Conservation (phyloP, 2,329 filamentous ascomycete genomes). For the Fulvia fulva region DNA sequence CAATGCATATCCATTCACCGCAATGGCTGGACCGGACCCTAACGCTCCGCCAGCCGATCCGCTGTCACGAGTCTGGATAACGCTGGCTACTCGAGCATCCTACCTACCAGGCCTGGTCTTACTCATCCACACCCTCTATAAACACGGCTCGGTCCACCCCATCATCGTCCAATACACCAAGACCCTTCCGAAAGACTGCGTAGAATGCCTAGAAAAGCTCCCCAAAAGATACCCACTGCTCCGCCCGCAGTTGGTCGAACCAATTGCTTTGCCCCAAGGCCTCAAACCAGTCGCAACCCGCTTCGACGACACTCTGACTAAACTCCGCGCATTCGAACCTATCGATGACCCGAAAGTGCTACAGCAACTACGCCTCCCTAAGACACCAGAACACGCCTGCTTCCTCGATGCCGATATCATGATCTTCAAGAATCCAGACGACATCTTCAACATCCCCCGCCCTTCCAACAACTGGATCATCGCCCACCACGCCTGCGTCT, state of each 20-base stretch:
- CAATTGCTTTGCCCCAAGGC: conserved; percentile 12
- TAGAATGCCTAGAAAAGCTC: conserved; percentile 43
- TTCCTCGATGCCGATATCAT: conserved; percentile 54
- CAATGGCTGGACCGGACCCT: conserved; percentile 11
- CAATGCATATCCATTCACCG: neutral
- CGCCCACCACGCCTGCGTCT: conserved; percentile 51
- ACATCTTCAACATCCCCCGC: conserved; percentile 44
- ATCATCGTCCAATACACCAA: conserved; percentile 50
- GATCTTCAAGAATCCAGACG: conserved; percentile 42
- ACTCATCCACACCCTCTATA: conserved; percentile 47
- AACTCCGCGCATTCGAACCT: conserved; percentile 52
- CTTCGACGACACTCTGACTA: conserved; percentile 54
- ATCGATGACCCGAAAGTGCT: conserved; percentile 14
- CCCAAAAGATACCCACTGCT: conserved; percentile 38
- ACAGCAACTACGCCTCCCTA: neutral
- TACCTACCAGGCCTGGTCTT: conserved; percentile 52
- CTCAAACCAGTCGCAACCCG: conserved; percentile 44
- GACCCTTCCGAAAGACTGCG: conserved; percentile 37
- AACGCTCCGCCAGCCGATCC: conserved; percentile 10
- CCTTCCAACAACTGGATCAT: conserved; percentile 39
- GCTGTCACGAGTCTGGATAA: conserved; percentile 26
- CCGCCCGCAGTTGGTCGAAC: conserved; percentile 34
- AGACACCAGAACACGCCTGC: conserved; percentile 38
- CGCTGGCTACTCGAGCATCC: conserved; percentile 49
- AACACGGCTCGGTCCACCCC: conserved; percentile 45